A percentile compares a stretch with the other conserved stretches of the same genome.
Evolutionary conservation across 805 yeast genomes (phyloP).

Genomic region (Komagataella pastoris): DNA sequence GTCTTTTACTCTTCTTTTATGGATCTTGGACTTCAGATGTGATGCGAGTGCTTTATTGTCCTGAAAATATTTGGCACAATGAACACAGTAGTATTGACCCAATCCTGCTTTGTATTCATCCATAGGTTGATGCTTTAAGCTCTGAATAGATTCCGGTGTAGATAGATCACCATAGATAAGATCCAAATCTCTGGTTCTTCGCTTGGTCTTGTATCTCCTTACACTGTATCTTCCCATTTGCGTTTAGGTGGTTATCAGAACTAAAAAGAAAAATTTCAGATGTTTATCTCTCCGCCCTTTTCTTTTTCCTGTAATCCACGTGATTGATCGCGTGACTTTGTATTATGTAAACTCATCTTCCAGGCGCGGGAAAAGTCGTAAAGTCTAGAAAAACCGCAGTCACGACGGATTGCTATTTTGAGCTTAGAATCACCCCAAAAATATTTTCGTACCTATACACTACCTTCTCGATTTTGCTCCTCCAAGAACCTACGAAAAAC

Average conservation of each 20-base stretch:
- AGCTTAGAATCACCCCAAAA: background rate
- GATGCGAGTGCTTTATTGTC: slow-evolving; percentile 56
- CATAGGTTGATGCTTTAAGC: slow-evolving; percentile 65
- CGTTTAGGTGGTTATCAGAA: background rate
- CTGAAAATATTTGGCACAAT: slow-evolving; percentile 88
- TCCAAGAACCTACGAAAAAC: background rate
- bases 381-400: background rate
- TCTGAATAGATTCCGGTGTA: slow-evolving; percentile 44
- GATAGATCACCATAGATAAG: slow-evolving; percentile 67
- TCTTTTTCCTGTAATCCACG: background rate
- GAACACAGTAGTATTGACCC: slow-evolving; percentile 90
- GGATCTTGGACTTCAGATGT: slow-evolving; percentile 68
- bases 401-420: background rate
- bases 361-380: too few relatives aligned
- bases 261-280: slow-evolving; percentile 1
- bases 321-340: background rate
- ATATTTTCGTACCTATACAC: background rate
- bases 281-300: background rate
- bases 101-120: slow-evolving; percentile 90
- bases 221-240: slow-evolving; percentile 81
- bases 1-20: slow-evolving; percentile 74
- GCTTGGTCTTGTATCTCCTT: slow-evolving; percentile 71
- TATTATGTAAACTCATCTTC: too few relatives aligned
- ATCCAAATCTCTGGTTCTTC: slow-evolving; percentile 78
- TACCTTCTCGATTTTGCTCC: background rate